Evolutionary conservation across 169 alveolate species (phyloP).

Genomic region (Plasmodium malariae): DNA sequence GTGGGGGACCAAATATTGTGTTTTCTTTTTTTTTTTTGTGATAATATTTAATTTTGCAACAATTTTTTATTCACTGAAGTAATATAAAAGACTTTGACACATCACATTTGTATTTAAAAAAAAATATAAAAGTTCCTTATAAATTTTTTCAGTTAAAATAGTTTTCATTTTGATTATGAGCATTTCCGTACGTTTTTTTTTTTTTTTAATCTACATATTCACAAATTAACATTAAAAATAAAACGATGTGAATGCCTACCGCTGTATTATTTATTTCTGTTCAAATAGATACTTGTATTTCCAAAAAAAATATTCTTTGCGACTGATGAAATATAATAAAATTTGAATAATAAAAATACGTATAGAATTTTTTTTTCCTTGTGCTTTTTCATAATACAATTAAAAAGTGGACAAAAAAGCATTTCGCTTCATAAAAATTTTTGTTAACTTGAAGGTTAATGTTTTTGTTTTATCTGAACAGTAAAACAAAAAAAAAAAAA

Average conservation of each 20-base stretch:
- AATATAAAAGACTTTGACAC: neutral
- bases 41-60: neutral
- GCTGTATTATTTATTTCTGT: no score
- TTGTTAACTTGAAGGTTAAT: neutral
- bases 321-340: neutral
- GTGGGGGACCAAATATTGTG: no score
- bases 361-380: neutral
- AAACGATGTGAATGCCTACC: no score
- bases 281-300: neutral
- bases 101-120: neutral
- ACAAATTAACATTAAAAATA: no score
- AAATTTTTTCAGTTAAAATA: neutral
- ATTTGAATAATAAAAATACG: neutral
- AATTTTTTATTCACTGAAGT: neutral
- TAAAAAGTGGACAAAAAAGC: neutral
- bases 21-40: neutral
- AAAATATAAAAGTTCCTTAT: neutral
- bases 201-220: no score
- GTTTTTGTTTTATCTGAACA: slow-evolving; percentile 9
- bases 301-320: neutral
- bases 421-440: neutral
- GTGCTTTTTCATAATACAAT: slow-evolving; percentile 13
- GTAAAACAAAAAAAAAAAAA: neutral
- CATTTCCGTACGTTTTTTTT: no score
- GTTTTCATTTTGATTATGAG: no score